Base-by-base conservation (phyloP, 192 early-diverging fungal species). In the Entophlyctis luteolus region DNA sequence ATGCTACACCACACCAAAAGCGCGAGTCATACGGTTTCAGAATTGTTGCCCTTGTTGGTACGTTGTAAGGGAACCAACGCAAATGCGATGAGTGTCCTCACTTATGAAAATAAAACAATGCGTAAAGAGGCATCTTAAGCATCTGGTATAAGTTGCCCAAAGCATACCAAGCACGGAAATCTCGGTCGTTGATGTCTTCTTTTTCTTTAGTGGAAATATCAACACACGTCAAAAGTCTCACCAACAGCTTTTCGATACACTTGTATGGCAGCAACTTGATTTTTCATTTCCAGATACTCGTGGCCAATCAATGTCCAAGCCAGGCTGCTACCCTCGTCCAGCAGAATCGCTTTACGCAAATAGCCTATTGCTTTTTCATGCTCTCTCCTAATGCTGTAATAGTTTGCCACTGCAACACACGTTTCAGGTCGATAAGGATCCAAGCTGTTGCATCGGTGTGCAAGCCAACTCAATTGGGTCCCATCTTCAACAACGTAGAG, bases 291-390 rank as follows among this genome's bases (percentile, higher is more conserved):
- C 33, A 98, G 77, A 63, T 93, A 96, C 73, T 95, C 92, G 68
- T 98, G 94, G 1, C 95, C 96, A 80, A 98, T 81, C 58, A 99
- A 79, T 0, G 92, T 95, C 91, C 94, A 95, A 1, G 92, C 91
- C 2, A 86, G 75, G 25, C 85, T 70, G 63, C 91, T 92, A 54
- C 79, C 79, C 14, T 82, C 77, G 68, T 95, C 84, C 50, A 99
- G 80, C 74, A 90, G 80, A 12, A 96, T 66, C 0, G 95, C 95
- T 4, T 88, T 78, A 72, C 87, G 87, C 67, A 98, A 95, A 62
- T 90, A 93, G 20, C 87, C 80, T 3, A 96, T 82, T 0, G 96
- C 92, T 72, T 92, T 89, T 52, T 87, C 88, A 54, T 88, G 86
- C 55, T 99, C 90, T 18, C 83, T 65, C 20, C 89, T 85, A 54